Evolutionary conservation across 345 rosid species (phyloP), one percentile per base, ranked within the genome.

Genomic region (Syzygium grande): DNA sequence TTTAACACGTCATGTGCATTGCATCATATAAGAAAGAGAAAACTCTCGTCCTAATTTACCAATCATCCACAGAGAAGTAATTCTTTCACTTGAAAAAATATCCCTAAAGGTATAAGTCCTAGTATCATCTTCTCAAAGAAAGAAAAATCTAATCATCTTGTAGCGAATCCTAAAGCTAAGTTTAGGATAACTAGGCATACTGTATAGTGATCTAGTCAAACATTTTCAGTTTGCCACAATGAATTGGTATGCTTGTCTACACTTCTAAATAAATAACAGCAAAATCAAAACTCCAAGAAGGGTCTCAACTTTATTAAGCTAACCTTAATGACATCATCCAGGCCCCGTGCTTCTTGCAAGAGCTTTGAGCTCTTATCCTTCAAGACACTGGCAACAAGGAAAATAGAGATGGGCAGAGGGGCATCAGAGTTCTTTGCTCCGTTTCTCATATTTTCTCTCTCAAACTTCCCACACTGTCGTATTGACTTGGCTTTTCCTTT

Each of bases 331-430:
- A 98, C 98, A 55, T 98, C 99, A 84, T 98, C 99, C 14, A 98
- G 93, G 90, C 99, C 98, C 6, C 97, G 94, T 88, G 99, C 99
- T 93, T 98, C 98, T 3, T 91, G 91, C 92, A 93, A 89, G 79
- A 98, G 93, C 93, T 88, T 95, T 53, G 98, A 88, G 91, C 99
- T 96, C 93, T 95, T 96, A 89, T 98, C 99, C 92, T 97, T 97
- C 91, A 98, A 91, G 90, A 98, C 98, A 89, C 98, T 96, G 86
- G 99, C 99, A 86, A 96, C 99, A 88, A 98, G 96, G 93, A 98
- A 98, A 79, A 96, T 92, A 19, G 99, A 94, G 86, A 98, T 96
- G 85, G 99, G 99, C 46, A 98, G 94, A 5, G 99, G 97, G 19
- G 95, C 95, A 84, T 94, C 97, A 3, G 94, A 73, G 84, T 83